Evolutionary conservation across 176 grass and related monocot species (phyloP), one percentile per base, ranked within the genome.

Genomic region (Otatea glauca): DNA sequence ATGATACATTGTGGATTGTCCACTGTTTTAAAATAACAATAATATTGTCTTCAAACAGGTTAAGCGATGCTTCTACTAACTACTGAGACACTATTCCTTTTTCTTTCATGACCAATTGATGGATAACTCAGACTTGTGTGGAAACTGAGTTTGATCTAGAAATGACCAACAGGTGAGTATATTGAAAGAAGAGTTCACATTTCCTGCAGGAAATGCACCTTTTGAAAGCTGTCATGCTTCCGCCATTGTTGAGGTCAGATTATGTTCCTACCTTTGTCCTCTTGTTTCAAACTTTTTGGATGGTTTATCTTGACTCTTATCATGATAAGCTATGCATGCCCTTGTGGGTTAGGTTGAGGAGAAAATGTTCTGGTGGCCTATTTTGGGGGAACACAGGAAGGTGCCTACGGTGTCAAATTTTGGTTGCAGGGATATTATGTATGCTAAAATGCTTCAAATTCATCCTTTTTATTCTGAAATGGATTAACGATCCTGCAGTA

Each of bases 371-470:
- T 92, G 70, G 87, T 89, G 76, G 91, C 87, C 27, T 92, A 89
- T 74, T 92, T 92, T 72, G 91, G 91, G 45, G 91, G 91, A 61
- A 86, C 87, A 15, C 32, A 77, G 10, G 91, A 92, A 79, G 87
- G 87, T 4, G 91, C 87, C 39, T 61, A 80, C 5, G 91, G 89
- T 69, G 91, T 92, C 60, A 92, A 89, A 70, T 85, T 92, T 54
- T 89, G 91, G 91, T 63, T 92, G 61, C 91, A 92, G 80, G 83
- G 84, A 87, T 92, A 81, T 75, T 72, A 25, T 56, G 84, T 92
- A 35, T 14, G 80, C 76, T 67, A 56, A 69, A 75, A 24, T 20
- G 51, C 51, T 53, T 18, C 14, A 14, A 18, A 9, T 29, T 29
- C 14, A 54, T 54, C 51, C 17, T 2, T 54, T 54, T 54, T 54